These are phyloP conservation scores for Typha latifolia DNA, from an alignment of 176 grass and related monocot genomes.

Conservation along the genomic window DNA sequence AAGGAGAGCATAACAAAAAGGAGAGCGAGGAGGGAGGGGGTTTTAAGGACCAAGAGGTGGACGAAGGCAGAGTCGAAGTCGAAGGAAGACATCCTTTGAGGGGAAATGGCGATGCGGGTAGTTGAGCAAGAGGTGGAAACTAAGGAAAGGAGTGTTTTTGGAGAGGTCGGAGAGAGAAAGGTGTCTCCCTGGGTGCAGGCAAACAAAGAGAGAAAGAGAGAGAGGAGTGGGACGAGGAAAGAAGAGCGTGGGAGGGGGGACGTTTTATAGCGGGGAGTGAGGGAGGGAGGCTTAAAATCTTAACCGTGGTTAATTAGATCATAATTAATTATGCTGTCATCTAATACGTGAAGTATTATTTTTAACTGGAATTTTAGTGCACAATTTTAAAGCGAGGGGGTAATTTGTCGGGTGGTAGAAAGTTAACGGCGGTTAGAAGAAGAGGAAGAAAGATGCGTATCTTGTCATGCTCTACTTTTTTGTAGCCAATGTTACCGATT, in stretches of 20 bases:
- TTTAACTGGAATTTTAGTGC: too few relatives aligned
- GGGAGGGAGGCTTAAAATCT: too few relatives aligned
- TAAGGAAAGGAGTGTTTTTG: neutral
- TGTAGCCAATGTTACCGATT: neutral
- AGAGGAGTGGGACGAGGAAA: neutral
- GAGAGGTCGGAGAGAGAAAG: neutral
- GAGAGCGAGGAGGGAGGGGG: slow-evolving; percentile 12
- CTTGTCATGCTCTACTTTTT: neutral
- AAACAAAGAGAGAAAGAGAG: neutral
- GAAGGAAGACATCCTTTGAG: neutral
- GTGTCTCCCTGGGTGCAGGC: neutral
- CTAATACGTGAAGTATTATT: neutral
- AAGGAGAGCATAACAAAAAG: slow-evolving; percentile 1
- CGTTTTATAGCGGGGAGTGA: neutral
- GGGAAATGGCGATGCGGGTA: neutral
- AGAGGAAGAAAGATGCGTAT: neutral
- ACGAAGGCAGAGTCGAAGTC: slow-evolving; percentile 2
- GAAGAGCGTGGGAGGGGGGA: neutral
- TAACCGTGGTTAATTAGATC: too few relatives aligned
- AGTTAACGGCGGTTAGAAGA: neutral
- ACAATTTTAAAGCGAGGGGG: neutral
- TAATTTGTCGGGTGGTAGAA: neutral
- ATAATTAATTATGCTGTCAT: neutral
- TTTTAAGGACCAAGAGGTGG: slow-evolving; percentile 10
- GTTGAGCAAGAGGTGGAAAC: neutral